Evolutionary conservation across 306 rosid species (phyloP).

Genomic region (Fragaria nilgerrensis): DNA sequence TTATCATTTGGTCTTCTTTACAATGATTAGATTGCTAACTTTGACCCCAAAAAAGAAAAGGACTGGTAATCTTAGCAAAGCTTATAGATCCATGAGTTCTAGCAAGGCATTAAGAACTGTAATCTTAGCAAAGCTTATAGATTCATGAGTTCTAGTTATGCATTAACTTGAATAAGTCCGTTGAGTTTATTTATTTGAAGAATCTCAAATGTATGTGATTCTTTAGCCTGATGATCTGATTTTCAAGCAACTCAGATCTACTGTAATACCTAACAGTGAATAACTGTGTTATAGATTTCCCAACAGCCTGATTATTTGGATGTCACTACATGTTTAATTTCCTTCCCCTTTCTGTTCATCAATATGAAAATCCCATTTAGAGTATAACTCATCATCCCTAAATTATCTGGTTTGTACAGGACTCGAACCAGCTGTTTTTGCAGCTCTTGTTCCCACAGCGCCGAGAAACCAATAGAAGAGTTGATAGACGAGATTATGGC

Average conservation of each 20-base stretch:
- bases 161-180: neutral
- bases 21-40: neutral
- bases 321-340: neutral
- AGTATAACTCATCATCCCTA: neutral
- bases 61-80: neutral
- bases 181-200: neutral
- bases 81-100: neutral
- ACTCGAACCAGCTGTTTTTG: slow-evolving; percentile 79
- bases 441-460: slow-evolving; percentile 95
- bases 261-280: neutral
- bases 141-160: neutral
- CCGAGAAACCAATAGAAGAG: slow-evolving; percentile 65
- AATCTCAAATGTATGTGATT: neutral
- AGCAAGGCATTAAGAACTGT: neutral
- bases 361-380: neutral
- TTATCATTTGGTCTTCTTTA: neutral
- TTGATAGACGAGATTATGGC: slow-evolving; percentile 79
- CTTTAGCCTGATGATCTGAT: neutral
- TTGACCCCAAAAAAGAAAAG: neutral
- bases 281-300: neutral
- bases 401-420: slow-evolving; percentile 37
- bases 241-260: neutral
- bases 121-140: neutral
- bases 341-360: neutral
- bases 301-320: neutral